These are phyloP conservation scores for Trypanosomatidae sp. DNA, from an alignment of 208 protist genomes.

Conservation along the genomic window DNA sequence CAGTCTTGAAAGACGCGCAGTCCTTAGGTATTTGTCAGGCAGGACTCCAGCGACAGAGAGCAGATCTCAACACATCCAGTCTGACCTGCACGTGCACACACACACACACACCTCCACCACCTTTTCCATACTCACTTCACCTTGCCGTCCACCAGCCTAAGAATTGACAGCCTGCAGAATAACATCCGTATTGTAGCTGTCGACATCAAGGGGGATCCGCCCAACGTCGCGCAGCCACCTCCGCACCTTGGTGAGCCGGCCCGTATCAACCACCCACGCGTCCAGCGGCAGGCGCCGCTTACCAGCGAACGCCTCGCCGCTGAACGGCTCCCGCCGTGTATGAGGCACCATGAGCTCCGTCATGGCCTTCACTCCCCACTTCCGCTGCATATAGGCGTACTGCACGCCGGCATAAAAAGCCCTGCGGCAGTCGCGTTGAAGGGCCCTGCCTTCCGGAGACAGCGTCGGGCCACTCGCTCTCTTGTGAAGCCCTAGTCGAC, in stretches of 20 bases:
- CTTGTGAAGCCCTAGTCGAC: not conserved
- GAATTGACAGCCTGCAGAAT: constrained; percentile 16
- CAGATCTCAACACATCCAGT: not conserved
- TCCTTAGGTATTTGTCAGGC: not conserved
- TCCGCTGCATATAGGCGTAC: constrained; percentile 22
- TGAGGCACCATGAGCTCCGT: not conserved
- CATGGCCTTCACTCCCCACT: constrained; percentile 17
- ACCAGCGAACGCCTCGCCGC: constrained; percentile 12
- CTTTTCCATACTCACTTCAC: not conserved
- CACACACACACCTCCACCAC: not conserved
- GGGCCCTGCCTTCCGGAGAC: constrained; percentile 4
- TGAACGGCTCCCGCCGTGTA: constrained; percentile 8
- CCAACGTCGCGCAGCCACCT: constrained; percentile 18
- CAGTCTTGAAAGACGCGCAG: not conserved
- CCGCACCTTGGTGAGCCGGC: constrained; percentile 11
- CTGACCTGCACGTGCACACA: not conserved
- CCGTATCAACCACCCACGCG: constrained; percentile 29
- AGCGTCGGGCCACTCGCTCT: not conserved
- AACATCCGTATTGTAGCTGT: constrained; percentile 18
- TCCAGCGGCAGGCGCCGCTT: constrained; percentile 27
- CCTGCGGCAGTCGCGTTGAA: constrained; percentile 15
- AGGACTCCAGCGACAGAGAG: not conserved
- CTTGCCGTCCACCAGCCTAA: not conserved
- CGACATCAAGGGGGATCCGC: not conserved
- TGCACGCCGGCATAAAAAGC: constrained; percentile 18